These are phyloP conservation scores for Exidia glandulosa DNA, from an alignment of 768 basidiomycete species.

Conservation along the genomic window DNA sequence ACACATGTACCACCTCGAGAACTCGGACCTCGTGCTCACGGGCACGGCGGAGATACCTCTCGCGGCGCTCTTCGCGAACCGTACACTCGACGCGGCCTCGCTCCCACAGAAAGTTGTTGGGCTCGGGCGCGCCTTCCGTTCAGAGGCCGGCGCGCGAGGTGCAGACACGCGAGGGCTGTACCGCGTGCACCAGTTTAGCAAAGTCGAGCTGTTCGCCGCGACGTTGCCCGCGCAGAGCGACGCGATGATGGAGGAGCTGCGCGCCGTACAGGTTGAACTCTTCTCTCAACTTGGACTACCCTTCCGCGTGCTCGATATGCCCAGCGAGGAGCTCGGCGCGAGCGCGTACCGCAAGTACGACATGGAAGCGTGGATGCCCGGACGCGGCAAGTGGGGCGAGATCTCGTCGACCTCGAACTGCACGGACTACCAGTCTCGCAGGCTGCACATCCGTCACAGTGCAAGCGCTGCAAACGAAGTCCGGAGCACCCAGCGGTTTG, in stretches of 20 bases:
- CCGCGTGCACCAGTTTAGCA: constrained; percentile 94
- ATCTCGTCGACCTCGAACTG: constrained; percentile 95
- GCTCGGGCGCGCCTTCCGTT: constrained; percentile 81
- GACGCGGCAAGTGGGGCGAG: constrained; percentile 90
- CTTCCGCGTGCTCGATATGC: constrained; percentile 91
- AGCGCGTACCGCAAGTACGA: constrained; percentile 93
- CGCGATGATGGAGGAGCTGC: constrained; percentile 69
- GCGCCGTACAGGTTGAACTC: constrained; percentile 63
- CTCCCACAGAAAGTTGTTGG: constrained; percentile 83
- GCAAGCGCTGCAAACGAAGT: constrained; percentile 5
- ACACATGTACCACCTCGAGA: constrained; percentile 65
- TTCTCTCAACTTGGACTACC: constrained; percentile 63
- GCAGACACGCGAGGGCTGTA: constrained; percentile 87
- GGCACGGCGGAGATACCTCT: constrained; percentile 95
- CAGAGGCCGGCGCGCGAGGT: constrained; percentile 93
- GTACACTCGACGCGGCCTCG: constrained; percentile 38
- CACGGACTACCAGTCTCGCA: constrained; percentile 90
- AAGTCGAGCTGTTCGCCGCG: constrained; percentile 86
- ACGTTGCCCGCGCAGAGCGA: constrained; percentile 56
- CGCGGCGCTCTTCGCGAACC: constrained; percentile 79
- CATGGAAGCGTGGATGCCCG: constrained; percentile 99
- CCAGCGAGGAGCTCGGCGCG: constrained; percentile 90
- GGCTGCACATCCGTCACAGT: constrained; percentile 78
- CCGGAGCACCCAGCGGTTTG: constrained; percentile 41
- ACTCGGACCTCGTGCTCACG: constrained; percentile 59